Base-by-base conservation (phyloP, 1,284 basidiomycete genomes). In the Volvariella surrecta region DNA sequence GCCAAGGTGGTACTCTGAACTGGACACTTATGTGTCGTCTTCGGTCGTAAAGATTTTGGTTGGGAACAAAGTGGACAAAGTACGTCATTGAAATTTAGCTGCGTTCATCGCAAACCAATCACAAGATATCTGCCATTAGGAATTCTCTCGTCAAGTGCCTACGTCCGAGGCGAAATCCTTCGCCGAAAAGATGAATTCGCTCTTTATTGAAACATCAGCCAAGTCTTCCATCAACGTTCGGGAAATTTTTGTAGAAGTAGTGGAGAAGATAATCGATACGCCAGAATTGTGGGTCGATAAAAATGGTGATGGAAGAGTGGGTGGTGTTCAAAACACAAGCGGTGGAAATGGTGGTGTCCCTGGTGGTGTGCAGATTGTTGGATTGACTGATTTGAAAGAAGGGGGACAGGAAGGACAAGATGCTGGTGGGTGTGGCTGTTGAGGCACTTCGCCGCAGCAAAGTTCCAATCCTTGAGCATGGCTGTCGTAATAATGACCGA, bases 21-120 rank as follows among this genome's bases (percentile, higher is more conserved):
- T 99, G 8, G 91, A 96, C 57, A 95, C 89, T 18, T 98, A 97
- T 58, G 89, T 94, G 40, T 80, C 82, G 1, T 70, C 73, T 17
- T 82, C 84, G 6, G 89, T 96, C n/a, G 89, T 94, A 40, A 91
- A 93, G 74, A 91, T 98, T 55, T 76, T 99, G 20, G 92, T 98
- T 1, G 86, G 86, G 6, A 99, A 99, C 67, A 99, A 98, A 65
- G 73, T 95, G 3, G 95, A 98, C 69, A 94, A 93, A 75, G 89
- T 84, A 42, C 44, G 65, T 56, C n/a, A n/a, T n/a, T n/a, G n/a
- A n/a, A n/a, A n/a, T n/a, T n/a, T n/a, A n/a, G n/a, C n/a, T n/a
- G n/a, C n/a, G n/a, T n/a, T 9, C 15, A 28, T 3, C 17, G 30
- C 8, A 28, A 9, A n/a, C 17, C 18, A 7, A 34, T 39, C 15